Percentiles rank a stretch among this genome's conserved stretches.
Evolutionary conservation across 2,329 filamentous ascomycete genomes (phyloP).

Genomic region (Drechslerella dactyloides): DNA sequence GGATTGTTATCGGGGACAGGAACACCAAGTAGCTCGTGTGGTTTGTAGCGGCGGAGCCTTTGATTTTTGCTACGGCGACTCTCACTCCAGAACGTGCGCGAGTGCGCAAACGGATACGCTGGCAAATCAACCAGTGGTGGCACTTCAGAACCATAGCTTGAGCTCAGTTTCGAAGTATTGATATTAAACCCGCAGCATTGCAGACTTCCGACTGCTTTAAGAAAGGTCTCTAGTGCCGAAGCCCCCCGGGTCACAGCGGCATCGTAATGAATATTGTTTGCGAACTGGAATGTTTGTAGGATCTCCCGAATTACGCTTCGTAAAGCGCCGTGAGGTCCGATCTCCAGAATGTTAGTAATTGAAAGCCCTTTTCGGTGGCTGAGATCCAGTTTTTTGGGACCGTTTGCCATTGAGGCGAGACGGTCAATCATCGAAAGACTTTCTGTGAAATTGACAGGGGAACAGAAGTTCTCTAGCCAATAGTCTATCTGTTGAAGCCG

Average conservation of each 20-base stretch:
- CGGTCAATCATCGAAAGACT: slow-evolving; percentile 4
- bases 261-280: slow-evolving; percentile 21
- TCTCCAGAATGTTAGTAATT: slow-evolving; percentile 32
- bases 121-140: slow-evolving; percentile 12
- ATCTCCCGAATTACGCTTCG: slow-evolving; percentile 15
- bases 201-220: slow-evolving; percentile 16
- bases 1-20: slow-evolving; percentile 13
- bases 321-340: slow-evolving; percentile 29
- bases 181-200: slow-evolving; percentile 14
- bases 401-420: slow-evolving; percentile 1
- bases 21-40: slow-evolving; percentile 17
- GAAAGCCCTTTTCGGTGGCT: slow-evolving; percentile 1
- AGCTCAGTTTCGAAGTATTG: slow-evolving; percentile 8
- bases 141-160: not conserved
- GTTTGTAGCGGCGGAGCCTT: slow-evolving; percentile 11
- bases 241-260: slow-evolving; percentile 9
- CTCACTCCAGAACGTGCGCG: slow-evolving; percentile 26
- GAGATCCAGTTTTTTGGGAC: slow-evolving; percentile 6
- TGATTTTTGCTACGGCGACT: slow-evolving; percentile 20
- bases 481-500: slow-evolving; percentile 20
- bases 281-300: slow-evolving; percentile 11
- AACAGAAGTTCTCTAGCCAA: slow-evolving; percentile 20
- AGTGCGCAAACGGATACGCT: slow-evolving; percentile 19
- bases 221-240: slow-evolving; percentile 10
- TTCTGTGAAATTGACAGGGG: slow-evolving; percentile 18